Percentiles rank a stretch among this genome's conserved stretches.
phyloP scores from a whole-genome alignment of 352 stramenopile genomes.

The Nothophytophthora sp. region DNA sequence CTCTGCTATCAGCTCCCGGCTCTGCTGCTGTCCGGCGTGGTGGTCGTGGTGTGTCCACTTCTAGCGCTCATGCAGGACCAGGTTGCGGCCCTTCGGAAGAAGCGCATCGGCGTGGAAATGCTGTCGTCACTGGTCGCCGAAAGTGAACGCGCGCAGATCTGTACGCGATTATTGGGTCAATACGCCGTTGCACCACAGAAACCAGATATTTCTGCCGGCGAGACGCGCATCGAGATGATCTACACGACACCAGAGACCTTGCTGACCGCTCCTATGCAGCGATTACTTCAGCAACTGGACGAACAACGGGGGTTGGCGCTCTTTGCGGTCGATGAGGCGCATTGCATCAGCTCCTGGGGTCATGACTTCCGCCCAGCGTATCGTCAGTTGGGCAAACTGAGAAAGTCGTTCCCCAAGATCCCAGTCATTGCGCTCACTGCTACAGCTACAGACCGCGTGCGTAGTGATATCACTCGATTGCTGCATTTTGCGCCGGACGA shows the following conservation, averaged over 20 bases:
- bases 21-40: slow-evolving; percentile 66
- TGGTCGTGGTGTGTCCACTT: slow-evolving; percentile 89
- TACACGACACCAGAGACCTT: slow-evolving; percentile 91
- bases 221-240: slow-evolving; percentile 55
- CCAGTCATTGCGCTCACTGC: slow-evolving; percentile 90
- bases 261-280: slow-evolving; percentile 49
- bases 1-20: slow-evolving; percentile 96
- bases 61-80: slow-evolving; percentile 91
- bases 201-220: too few species aligned
- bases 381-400: slow-evolving; percentile 45
- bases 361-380: slow-evolving; percentile 90
- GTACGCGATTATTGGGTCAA: slow-evolving; percentile 25
- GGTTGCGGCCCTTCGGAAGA: slow-evolving; percentile 54
- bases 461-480: slow-evolving; percentile 57
- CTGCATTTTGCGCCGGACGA: slow-evolving; percentile 33
- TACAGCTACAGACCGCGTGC: slow-evolving; percentile 75
- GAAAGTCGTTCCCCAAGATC: slow-evolving; percentile 27
- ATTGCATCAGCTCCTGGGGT: slow-evolving; percentile 92
- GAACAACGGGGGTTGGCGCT: slow-evolving; percentile 31
- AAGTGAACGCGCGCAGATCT: slow-evolving; percentile 28
- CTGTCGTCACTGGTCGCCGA: slow-evolving; percentile 49
- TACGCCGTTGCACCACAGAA: neutral
- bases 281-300: slow-evolving; percentile 35
- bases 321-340: slow-evolving; percentile 90
- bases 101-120: slow-evolving; percentile 51